phyloP scores from a whole-genome alignment of 768 basidiomycete genomes.

The Pleurotus tuoliensis region DNA sequence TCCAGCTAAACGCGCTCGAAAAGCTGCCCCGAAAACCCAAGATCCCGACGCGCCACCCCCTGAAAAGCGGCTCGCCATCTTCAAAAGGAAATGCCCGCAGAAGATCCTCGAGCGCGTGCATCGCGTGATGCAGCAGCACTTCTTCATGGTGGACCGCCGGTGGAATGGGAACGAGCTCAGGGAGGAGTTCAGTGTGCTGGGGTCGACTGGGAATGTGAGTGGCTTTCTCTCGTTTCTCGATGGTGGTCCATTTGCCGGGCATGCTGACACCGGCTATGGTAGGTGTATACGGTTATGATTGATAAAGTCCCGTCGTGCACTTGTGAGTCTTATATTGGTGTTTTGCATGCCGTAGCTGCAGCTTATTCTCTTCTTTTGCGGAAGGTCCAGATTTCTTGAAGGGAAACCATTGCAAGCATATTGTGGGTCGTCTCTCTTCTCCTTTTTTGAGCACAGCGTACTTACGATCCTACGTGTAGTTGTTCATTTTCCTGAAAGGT shows the following conservation, averaged over 20 bases:
- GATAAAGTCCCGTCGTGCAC: constrained; percentile 59
- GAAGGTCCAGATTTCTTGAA: constrained; percentile 70
- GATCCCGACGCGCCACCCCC: constrained; percentile 17
- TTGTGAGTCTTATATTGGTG: constrained; percentile 35
- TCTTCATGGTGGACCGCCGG: constrained; percentile 73
- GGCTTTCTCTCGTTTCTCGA: too few species aligned
- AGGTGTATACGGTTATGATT: constrained; percentile 72
- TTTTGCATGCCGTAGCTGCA: not conserved
- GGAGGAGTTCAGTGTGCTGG: constrained; percentile 69
- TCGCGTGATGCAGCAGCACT: constrained; percentile 52
- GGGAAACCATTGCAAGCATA: constrained; percentile 84
- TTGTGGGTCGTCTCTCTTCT: constrained; percentile 36
- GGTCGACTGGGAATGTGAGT: constrained; percentile 76
- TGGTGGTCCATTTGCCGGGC: too few species aligned
- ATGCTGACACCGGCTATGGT: too few species aligned
- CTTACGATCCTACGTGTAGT: constrained; percentile 26
- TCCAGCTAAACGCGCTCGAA: constrained; percentile 1
- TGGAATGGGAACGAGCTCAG: constrained; percentile 38
- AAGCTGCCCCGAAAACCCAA: not conserved
- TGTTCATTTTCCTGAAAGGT: constrained; percentile 74
- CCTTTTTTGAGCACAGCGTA: not conserved
- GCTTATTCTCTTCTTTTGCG: not conserved
- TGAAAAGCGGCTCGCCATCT: constrained; percentile 47
- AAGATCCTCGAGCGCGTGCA: constrained; percentile 50
- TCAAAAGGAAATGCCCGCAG: constrained; percentile 47